Evolutionary conservation across 495 filamentous ascomycete species (phyloP).

Genomic region (Xylaria nigripes): DNA sequence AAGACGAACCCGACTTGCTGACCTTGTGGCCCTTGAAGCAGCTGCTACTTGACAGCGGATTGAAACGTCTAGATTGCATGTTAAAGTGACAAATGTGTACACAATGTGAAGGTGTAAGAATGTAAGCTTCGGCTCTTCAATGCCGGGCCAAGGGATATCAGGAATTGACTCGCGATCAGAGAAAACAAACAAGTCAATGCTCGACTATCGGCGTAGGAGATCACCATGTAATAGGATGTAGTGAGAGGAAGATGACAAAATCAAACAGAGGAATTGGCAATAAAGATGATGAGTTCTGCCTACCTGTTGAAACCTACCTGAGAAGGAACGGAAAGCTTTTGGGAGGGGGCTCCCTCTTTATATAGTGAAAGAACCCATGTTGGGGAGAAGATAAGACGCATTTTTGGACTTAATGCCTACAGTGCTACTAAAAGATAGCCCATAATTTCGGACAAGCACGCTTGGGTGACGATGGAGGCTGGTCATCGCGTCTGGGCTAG

Average conservation of each 20-base stretch:
- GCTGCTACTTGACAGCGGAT: slow-evolving; percentile 33
- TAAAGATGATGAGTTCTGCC: not conserved
- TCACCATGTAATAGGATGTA: not conserved
- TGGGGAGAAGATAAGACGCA: not conserved
- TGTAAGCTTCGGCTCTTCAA: not conserved
- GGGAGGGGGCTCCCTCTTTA: slow-evolving; percentile 20
- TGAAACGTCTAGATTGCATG: slow-evolving; percentile 34
- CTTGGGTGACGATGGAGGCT: slow-evolving; percentile 24
- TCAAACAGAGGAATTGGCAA: not conserved
- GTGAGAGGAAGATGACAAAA: not conserved
- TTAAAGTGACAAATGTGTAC: slow-evolving; percentile 10
- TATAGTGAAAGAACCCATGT: slow-evolving; percentile 28
- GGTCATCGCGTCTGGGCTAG: slow-evolving; percentile 22
- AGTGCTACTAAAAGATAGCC: slow-evolving; percentile 5
- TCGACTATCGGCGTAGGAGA: not conserved
- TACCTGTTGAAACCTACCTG: slow-evolving; percentile 2
- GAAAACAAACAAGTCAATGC: not conserved
- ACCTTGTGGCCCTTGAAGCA: slow-evolving; percentile 35
- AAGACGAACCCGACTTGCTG: slow-evolving; percentile 37
- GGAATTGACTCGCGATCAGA: not conserved
- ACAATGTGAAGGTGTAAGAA: not conserved
- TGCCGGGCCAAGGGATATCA: not conserved
- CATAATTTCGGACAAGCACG: slow-evolving; percentile 26
- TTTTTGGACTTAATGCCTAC: slow-evolving; percentile 1
- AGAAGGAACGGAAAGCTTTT: slow-evolving; percentile 11